Evolutionary conservation across 768 basidiomycete species (phyloP), one percentile per base, ranked within the genome.

Genomic region (Amanita subjunquillea): DNA sequence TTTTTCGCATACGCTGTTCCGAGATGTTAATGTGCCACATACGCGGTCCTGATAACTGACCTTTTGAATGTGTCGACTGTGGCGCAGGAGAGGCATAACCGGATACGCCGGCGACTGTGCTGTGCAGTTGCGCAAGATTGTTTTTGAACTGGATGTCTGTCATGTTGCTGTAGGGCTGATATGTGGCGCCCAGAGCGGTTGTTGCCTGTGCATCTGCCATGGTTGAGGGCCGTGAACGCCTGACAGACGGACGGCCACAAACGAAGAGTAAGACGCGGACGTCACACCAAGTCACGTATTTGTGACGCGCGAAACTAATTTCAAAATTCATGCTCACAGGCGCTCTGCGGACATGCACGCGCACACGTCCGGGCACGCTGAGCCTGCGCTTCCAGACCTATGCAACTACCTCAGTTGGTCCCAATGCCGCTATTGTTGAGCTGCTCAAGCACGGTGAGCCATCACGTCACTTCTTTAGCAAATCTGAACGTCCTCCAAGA

Each of bases 111-210:
- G 70, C 72, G 27, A 72, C 70, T 30, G 63, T 65, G 17, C 67
- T 45, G 17, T 53, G 68, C 17, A 77, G 58, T 59, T 84, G 82
- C 3, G 67, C 77, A 54, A 83, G 77, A 15, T 81, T 80, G 61
- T 85, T 80, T 25, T 73, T 70, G 43, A 87, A 73, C 58, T 85
- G 83, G 48, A 73, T 69, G 61, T 85, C 83, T 1, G 82, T 71
- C 71, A 87, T 76, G 51, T 63, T 69, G 44, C 69, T 63, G 50
- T 68, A 69, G 34, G 62, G 57, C 20, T 62, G 60, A 38, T 65
- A 60, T 12, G 61, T 53, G 7, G 66, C 61, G 52, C 53, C 55
- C 4, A 34, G 13, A 34, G 34, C 13, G 7, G 59, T 50, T 23
- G 60, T 46, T 27, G 55, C 55, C 51, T 60, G 62, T 34, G 50